These are phyloP conservation scores for Lizanozyma gosingica DNA, from an alignment of 1,139 yeast genomes.

Conservation along the genomic window DNA sequence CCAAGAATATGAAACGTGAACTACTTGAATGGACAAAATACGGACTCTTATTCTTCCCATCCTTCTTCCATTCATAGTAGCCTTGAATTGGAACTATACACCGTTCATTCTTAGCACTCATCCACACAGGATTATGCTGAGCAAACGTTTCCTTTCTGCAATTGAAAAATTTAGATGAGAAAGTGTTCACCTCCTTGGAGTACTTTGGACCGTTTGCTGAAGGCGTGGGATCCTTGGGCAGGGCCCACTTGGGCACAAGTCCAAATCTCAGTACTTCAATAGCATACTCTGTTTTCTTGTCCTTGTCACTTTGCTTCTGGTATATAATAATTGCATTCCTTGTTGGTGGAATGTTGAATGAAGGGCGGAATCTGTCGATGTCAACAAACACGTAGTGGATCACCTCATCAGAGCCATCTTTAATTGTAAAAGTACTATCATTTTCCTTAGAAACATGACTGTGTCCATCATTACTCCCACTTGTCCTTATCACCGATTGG, in stretches of 20 bases:
- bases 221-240: constrained; percentile 23
- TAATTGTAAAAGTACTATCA: constrained; percentile 6
- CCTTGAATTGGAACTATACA: constrained; percentile 79
- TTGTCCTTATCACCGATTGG: constrained; percentile 15
- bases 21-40: constrained; percentile 52
- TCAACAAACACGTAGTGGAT: background rate
- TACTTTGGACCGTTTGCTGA: constrained; percentile 13
- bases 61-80: constrained; percentile 68
- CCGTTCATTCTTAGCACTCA: constrained; percentile 27
- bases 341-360: constrained; percentile 37
- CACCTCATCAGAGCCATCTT: background rate
- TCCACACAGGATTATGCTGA: constrained; percentile 42
- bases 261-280: constrained; percentile 37
- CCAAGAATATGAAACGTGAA: constrained; percentile 49
- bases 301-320: constrained; percentile 7
- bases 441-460: constrained; percentile 1
- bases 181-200: constrained; percentile 17
- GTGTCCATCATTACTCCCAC: constrained; percentile 4
- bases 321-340: constrained; percentile 26
- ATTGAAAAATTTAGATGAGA: constrained; percentile 38
- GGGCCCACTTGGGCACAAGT: constrained; percentile 33
- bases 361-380: constrained; percentile 12
- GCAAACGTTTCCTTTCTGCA: constrained; percentile 53
- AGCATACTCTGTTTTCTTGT: constrained; percentile 11
- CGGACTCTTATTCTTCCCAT: constrained; percentile 40